phyloP scores from a whole-genome alignment of 2,329 filamentous ascomycete genomes.

The Fusarium nisikadoi region DNA sequence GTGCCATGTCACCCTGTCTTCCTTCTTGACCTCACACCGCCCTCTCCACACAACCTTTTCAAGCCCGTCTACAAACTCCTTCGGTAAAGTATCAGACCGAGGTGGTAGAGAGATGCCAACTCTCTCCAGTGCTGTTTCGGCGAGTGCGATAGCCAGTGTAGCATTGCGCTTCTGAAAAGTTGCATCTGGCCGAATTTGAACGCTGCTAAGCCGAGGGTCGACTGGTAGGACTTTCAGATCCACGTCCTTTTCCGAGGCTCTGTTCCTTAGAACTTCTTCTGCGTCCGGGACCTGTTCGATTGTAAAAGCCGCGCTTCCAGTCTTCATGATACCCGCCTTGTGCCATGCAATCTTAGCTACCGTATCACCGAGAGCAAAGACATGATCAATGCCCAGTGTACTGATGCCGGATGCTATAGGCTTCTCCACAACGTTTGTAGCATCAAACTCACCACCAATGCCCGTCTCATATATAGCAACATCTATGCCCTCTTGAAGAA shows the following conservation, averaged over 20 bases:
- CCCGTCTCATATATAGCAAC: conserved; percentile 74
- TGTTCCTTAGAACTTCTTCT: conserved; percentile 56
- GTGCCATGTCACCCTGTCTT: conserved; percentile 77
- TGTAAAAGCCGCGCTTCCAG: conserved; percentile 66
- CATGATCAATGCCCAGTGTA: conserved; percentile 76
- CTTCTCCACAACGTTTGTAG: conserved; percentile 71
- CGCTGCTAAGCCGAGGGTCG: conserved; percentile 57
- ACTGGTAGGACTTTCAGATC: conserved; percentile 58
- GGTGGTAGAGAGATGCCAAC: conserved; percentile 51
- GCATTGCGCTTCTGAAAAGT: conserved; percentile 70
- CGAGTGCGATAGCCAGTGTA: conserved; percentile 62
- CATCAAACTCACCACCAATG: conserved; percentile 74
- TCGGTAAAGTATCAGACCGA: conserved; percentile 58
- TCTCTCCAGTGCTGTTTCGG: conserved; percentile 59
- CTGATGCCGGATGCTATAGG: conserved; percentile 71
- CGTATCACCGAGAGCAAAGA: conserved; percentile 69
- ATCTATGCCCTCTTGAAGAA: conserved; percentile 70
- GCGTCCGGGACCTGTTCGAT: conserved; percentile 61
- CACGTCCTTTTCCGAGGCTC: conserved; percentile 65
- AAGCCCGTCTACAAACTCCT: conserved; percentile 76
- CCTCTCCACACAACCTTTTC: conserved; percentile 82
- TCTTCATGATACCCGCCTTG: conserved; percentile 77
- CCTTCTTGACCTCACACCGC: conserved; percentile 73
- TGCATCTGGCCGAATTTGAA: conserved; percentile 63
- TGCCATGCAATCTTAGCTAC: conserved; percentile 77